phyloP scores from a whole-genome alignment of 345 rosid species.

The Capsella bursapastoris region DNA sequence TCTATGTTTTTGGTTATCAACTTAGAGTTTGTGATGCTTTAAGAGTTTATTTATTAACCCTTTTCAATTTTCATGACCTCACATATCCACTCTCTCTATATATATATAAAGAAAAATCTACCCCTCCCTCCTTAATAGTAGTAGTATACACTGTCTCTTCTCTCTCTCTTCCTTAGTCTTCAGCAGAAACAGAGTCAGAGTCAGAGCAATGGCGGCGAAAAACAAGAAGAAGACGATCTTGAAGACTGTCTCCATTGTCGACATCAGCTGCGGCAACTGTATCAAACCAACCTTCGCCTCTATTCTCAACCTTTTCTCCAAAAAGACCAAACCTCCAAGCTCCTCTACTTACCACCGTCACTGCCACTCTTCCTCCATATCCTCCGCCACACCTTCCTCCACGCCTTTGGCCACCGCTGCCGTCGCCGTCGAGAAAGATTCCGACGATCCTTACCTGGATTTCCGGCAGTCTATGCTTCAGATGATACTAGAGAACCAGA shows the following conservation, averaged over 20 bases:
- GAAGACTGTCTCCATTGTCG: conserved; percentile 57
- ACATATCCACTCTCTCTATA: not conserved
- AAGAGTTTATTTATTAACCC: not conserved
- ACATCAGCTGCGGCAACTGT: conserved; percentile 64
- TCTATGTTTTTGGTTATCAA: no score
- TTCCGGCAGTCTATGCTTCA: conserved; percentile 94
- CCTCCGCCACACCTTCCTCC: conserved; percentile 45
- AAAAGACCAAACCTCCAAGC: conserved; percentile 31
- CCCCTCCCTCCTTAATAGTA: not conserved
- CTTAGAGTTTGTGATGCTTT: not conserved
- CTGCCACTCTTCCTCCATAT: conserved; percentile 29
- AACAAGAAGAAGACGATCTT: conserved; percentile 52
- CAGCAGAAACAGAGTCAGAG: not conserved
- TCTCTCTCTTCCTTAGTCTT: conserved; percentile 7
- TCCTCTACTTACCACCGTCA: conserved; percentile 21
- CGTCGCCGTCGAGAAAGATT: conserved; percentile 90
- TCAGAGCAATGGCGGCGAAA: conserved; percentile 48
- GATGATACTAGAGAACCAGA: conserved; percentile 88
- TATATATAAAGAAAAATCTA: not conserved
- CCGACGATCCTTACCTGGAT: conserved; percentile 90
- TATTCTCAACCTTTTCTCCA: conserved; percentile 53
- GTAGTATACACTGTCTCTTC: not conserved
- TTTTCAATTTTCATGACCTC: not conserved
- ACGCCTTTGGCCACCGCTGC: conserved; percentile 44
- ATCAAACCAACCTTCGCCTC: conserved; percentile 52